Conservation (phyloP, 306 rosid genomes). For the Rubus parviflorus region DNA sequence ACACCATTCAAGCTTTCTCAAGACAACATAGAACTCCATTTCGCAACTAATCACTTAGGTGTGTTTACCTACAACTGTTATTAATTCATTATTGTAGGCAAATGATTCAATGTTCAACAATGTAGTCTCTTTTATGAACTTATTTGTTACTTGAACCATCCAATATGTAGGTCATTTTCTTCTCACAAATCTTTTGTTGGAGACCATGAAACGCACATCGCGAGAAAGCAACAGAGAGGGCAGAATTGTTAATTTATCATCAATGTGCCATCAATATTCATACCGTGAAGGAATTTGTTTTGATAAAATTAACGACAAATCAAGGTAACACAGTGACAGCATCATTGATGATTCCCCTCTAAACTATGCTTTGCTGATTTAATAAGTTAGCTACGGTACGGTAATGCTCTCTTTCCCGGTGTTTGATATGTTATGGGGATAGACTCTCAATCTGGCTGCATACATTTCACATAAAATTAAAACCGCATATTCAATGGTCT, state of each 20-base stretch:
- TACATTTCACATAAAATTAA: no score
- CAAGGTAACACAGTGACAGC: conserved; percentile 43
- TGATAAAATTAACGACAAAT: conserved; percentile 53
- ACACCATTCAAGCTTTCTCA: conserved; percentile 61
- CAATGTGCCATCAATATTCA: conserved; percentile 47
- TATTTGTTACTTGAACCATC: background rate
- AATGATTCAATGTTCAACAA: background rate
- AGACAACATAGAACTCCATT: conserved; percentile 71
- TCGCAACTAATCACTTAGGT: conserved; percentile 82
- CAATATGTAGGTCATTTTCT: conserved; percentile 74
- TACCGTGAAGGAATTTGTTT: conserved; percentile 66
- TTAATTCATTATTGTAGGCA: no score
- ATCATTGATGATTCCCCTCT: background rate
- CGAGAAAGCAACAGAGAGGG: conserved; percentile 56
- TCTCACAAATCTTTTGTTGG: conserved; percentile 71
- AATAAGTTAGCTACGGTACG: background rate
- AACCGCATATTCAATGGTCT: background rate
- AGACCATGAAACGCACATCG: conserved; percentile 68
- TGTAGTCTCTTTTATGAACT: background rate
- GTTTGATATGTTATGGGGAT: no score
- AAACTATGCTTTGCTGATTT: background rate
- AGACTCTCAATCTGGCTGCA: no score
- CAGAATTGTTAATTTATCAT: conserved; percentile 67
- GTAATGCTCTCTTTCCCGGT: background rate
- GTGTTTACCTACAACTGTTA: background rate